These are phyloP conservation scores for Zymoseptoria pseudotritici DNA, from an alignment of 2,329 filamentous ascomycete species.

Conservation along the genomic window DNA sequence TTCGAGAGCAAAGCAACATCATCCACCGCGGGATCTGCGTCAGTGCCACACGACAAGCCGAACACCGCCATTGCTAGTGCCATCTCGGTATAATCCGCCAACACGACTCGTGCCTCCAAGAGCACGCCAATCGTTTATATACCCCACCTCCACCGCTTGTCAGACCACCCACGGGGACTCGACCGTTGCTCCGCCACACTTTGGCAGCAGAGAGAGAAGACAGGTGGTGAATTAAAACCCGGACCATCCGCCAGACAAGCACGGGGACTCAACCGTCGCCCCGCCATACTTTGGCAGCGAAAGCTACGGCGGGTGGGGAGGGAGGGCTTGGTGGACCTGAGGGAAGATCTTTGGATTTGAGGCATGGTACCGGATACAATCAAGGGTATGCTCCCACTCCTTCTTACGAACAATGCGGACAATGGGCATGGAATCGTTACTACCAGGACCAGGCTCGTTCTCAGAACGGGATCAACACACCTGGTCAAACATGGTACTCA, in stretches of 20 bases:
- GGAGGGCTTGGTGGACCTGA: neutral
- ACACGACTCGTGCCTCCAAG: neutral
- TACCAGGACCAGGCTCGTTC: neutral
- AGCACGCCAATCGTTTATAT: neutral
- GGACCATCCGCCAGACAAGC: neutral
- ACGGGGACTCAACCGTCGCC: neutral
- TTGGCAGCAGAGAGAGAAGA: neutral
- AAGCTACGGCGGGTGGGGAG: neutral
- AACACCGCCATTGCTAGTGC: neutral
- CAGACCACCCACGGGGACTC: neutral
- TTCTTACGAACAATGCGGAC: neutral
- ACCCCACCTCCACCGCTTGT: neutral
- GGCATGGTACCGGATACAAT: neutral
- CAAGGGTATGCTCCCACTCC: neutral
- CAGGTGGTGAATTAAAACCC: neutral
- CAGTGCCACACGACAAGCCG: neutral
- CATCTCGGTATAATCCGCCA: neutral
- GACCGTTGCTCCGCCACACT: neutral
- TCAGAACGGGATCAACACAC: neutral
- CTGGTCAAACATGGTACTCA: neutral
- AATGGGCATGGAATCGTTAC: neutral
- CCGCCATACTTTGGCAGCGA: neutral
- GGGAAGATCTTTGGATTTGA: neutral
- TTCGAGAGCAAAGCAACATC: neutral
- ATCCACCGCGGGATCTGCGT: neutral